These are phyloP conservation scores for Aspergillus chevalieri DNA, from an alignment of 2,329 filamentous ascomycete genomes.

Conservation along the genomic window DNA sequence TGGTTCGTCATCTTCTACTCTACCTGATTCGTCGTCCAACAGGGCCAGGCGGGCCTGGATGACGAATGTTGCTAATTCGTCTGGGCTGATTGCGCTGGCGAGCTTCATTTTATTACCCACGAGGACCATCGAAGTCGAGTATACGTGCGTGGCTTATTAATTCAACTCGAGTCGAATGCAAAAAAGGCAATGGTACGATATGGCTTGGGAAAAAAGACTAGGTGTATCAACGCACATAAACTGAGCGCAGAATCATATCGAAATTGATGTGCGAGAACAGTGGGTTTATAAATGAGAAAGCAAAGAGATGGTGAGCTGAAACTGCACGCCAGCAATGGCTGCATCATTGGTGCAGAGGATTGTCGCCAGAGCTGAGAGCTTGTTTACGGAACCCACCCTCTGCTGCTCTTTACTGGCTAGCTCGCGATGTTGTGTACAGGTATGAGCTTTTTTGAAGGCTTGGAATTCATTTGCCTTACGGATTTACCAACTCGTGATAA, in stretches of 20 bases:
- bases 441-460: neutral
- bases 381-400: neutral
- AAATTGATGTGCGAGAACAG: neutral
- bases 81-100: neutral
- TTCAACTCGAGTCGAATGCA: neutral
- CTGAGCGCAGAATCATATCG: no score
- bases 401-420: neutral
- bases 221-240: neutral
- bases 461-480: neutral
- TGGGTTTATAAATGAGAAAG: neutral
- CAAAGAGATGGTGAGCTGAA: neutral
- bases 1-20: slow-evolving; percentile 7
- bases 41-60: neutral
- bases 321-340: neutral
- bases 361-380: neutral
- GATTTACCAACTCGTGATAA: neutral
- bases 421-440: neutral
- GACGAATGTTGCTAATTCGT: neutral
- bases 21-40: neutral
- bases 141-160: neutral
- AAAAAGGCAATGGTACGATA: neutral
- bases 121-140: neutral
- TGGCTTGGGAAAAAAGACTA: neutral
- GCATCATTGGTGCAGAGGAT: neutral
- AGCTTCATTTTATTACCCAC: neutral